Conservation (phyloP, 345 rosid genomes). For the Hypericum androsaemum region DNA sequence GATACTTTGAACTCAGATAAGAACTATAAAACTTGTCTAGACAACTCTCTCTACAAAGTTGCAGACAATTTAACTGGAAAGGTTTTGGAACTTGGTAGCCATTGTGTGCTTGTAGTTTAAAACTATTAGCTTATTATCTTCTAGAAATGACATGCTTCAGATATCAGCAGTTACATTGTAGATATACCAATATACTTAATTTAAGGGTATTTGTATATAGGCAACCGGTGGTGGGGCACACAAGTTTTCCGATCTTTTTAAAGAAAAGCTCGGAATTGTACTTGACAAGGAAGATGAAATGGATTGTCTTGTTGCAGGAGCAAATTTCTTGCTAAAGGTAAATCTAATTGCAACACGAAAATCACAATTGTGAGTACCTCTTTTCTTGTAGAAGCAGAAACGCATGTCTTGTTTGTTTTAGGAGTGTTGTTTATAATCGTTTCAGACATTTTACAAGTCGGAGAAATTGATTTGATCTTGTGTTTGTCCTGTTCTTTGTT, state of each 20-base stretch:
- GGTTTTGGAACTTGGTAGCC: no score
- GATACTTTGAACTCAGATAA: no score
- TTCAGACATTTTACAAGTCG: no score
- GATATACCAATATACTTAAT: not conserved
- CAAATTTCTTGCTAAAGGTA: conserved; percentile 3
- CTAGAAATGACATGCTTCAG: not conserved
- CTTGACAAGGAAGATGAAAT: conserved; percentile 5
- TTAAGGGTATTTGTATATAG: not conserved
- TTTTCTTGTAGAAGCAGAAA: not conserved
- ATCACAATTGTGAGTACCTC: not conserved
- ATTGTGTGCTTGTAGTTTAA: no score
- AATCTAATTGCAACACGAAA: no score
- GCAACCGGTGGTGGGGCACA: conserved; percentile 6
- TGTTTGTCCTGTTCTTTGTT: not conserved
- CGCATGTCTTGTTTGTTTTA: not conserved
- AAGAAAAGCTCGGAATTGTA: not conserved
- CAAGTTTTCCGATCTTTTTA: conserved; percentile 2
- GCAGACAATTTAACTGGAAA: no score
- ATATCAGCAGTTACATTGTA: not conserved
- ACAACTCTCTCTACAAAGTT: no score
- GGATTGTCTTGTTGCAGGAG: conserved; percentile 6
- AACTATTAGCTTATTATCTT: not conserved
- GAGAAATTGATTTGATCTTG: no score
- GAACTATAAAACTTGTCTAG: no score
- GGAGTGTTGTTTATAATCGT: no score